phyloP scores from a whole-genome alignment of 2,329 filamentous ascomycete species.

The Phialophora macrospora region DNA sequence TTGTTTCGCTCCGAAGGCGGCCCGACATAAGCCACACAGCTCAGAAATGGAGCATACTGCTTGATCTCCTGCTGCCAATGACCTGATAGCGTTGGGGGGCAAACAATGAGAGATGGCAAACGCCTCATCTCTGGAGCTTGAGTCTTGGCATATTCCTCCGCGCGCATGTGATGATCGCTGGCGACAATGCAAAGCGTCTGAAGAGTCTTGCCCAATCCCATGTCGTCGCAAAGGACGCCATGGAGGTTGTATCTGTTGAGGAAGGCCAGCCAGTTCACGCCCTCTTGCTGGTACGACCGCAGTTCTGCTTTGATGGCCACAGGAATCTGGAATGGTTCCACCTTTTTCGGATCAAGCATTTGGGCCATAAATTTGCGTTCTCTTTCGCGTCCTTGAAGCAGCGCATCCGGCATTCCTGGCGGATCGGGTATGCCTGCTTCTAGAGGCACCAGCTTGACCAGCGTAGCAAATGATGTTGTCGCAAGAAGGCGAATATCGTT shows the following conservation, averaged over 20 bases:
- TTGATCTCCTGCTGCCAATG: conserved; percentile 99
- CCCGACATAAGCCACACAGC: conserved; percentile 87
- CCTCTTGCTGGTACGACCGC: conserved; percentile 96
- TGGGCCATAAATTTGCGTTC: conserved; percentile 97
- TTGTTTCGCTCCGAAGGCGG: conserved; percentile 78
- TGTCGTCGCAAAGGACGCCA: conserved; percentile 97
- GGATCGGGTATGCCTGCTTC: conserved; percentile 98
- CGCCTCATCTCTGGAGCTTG: conserved; percentile 75
- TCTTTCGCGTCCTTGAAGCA: conserved; percentile 86
- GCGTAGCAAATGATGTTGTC: conserved; percentile 93
- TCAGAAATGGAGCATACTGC: conserved; percentile 92
- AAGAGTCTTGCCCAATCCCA: conserved; percentile 97
- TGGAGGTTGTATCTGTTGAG: conserved; percentile 98
- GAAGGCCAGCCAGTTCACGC: conserved; percentile 98
- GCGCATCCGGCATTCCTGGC: conserved; percentile 83
- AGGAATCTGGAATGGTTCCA: conserved; percentile 89
- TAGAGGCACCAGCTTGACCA: conserved; percentile 94
- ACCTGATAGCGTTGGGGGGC: conserved; percentile 91
- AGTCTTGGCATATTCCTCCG: conserved; percentile 86
- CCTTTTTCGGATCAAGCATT: conserved; percentile 94
- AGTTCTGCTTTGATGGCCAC: conserved; percentile 97
- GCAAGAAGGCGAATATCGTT: conserved; percentile 92
- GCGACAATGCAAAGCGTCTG: conserved; percentile 98
- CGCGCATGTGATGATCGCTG: conserved; percentile 92
- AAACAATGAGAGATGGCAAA: conserved; percentile 91